Evolutionary conservation across 2,329 filamentous ascomycete species (phyloP).

Genomic region (Pestalotiopsis sp.): DNA sequence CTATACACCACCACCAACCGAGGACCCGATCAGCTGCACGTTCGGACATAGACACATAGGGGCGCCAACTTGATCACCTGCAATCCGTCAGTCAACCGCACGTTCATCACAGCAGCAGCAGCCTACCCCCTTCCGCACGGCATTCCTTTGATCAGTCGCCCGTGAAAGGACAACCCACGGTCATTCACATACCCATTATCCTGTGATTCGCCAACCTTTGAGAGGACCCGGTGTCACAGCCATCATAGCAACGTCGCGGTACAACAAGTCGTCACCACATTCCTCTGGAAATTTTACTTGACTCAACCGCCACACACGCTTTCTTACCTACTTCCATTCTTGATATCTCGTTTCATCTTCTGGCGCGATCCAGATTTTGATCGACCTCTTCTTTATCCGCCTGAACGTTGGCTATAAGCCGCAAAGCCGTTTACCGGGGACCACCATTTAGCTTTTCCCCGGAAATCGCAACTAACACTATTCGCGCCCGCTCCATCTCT

Average conservation of each 20-base stretch:
- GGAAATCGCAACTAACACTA: conserved; percentile 14
- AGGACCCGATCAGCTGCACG: conserved; percentile 11
- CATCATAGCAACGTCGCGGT: neutral
- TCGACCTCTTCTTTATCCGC: conserved; percentile 20
- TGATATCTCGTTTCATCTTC: conserved; percentile 11
- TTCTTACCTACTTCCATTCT: neutral
- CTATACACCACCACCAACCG: neutral
- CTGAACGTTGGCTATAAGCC: conserved; percentile 18
- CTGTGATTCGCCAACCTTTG: conserved; percentile 12
- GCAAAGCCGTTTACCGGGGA: conserved; percentile 17
- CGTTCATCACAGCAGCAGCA: neutral
- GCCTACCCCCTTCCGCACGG: neutral
- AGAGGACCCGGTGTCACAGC: conserved; percentile 11
- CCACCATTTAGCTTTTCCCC: conserved; percentile 12
- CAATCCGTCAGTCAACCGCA: neutral
- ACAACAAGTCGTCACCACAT: conserved; percentile 5
- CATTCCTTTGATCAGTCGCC: neutral
- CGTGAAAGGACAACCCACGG: neutral
- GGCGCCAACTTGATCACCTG: conserved; percentile 6
- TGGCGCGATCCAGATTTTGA: conserved; percentile 17
- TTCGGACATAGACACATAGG: conserved; percentile 1
- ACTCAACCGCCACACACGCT: neutral
- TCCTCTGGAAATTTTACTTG: conserved; percentile 4
- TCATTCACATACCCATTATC: conserved; percentile 3
- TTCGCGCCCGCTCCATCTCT: conserved; percentile 8